Percentiles rank a stretch among this genome's conserved stretches.
Evolutionary conservation across 805 yeast species (phyloP).

Genomic region (Monosporozyma servazzii): DNA sequence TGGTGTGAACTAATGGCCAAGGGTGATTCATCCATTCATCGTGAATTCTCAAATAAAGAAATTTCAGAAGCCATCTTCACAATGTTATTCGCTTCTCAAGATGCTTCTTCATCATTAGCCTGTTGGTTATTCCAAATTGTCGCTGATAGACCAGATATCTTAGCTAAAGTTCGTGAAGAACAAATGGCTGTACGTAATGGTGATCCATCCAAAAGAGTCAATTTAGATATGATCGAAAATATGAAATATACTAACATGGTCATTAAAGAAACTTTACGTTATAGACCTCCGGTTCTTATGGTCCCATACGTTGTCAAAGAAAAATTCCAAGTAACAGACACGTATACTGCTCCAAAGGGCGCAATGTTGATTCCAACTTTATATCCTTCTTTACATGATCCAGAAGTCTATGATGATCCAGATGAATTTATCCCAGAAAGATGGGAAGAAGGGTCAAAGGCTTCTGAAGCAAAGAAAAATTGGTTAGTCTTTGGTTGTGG

Average conservation of each 20-base stretch:
- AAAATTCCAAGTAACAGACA: slow-evolving; percentile 70
- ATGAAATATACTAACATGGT: slow-evolving; percentile 88
- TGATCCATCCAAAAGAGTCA: slow-evolving; percentile 54
- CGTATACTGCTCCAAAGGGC: slow-evolving; percentile 91
- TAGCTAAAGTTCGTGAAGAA: slow-evolving; percentile 80
- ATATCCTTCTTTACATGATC: slow-evolving; percentile 95
- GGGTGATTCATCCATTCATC: slow-evolving; percentile 46
- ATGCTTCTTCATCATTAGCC: slow-evolving; percentile 92
- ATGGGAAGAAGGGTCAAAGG: slow-evolving; percentile 76
- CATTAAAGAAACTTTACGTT: slow-evolving; percentile 84
- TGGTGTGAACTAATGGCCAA: slow-evolving; percentile 85
- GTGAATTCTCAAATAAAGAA: slow-evolving; percentile 83
- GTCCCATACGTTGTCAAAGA: slow-evolving; percentile 93
- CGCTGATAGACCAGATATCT: slow-evolving; percentile 91
- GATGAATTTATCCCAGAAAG: slow-evolving; percentile 93
- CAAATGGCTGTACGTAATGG: slow-evolving; percentile 75
- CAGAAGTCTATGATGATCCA: slow-evolving; percentile 91
- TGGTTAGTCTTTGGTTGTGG: slow-evolving; percentile 98
- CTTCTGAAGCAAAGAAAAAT: slow-evolving; percentile 69
- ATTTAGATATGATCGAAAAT: slow-evolving; percentile 65
- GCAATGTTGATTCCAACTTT: slow-evolving; percentile 93
- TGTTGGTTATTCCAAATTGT: slow-evolving; percentile 97
- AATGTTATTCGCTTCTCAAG: slow-evolving; percentile 94
- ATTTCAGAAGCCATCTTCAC: slow-evolving; percentile 96
- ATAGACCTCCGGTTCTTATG: slow-evolving; percentile 97